phyloP scores from a whole-genome alignment of 371 early-diverging fungal genomes.

The Apophysomyces sp. region DNA sequence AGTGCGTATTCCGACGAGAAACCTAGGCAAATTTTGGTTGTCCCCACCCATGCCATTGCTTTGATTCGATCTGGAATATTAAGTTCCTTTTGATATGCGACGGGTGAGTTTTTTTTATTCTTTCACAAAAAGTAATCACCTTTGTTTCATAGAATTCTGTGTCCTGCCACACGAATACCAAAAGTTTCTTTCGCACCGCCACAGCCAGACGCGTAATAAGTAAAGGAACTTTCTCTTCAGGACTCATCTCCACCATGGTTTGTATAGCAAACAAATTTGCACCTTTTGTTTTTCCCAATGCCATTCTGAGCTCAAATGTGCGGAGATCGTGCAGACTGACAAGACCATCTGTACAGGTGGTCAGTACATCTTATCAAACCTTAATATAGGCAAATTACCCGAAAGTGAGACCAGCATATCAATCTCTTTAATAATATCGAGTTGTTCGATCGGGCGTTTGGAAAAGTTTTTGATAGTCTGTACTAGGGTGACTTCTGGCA shows the following conservation, averaged over 20 bases:
- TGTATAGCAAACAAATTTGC: constrained; percentile 75
- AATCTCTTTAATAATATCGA: constrained; percentile 78
- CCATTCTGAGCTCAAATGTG: constrained; percentile 66
- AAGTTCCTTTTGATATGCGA: constrained; percentile 45
- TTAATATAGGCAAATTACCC: constrained; percentile 33
- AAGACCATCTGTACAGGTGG: constrained; percentile 52
- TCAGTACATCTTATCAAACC: neutral
- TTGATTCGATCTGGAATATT: constrained; percentile 65
- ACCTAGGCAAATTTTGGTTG: constrained; percentile 65
- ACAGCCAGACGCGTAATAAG: constrained; percentile 78
- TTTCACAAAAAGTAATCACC: constrained; percentile 15
- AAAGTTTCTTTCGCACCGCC: constrained; percentile 65
- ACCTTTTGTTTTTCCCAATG: constrained; percentile 70
- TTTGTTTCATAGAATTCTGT: constrained; percentile 67
- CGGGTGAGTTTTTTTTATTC: neutral
- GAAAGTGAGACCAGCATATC: constrained; percentile 72
- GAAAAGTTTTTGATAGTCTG: constrained; percentile 74
- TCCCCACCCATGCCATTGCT: constrained; percentile 71
- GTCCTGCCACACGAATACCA: constrained; percentile 80
- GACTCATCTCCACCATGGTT: constrained; percentile 66
- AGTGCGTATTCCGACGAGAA: constrained; percentile 67
- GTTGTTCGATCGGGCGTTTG: constrained; percentile 70
- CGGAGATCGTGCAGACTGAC: constrained; percentile 78
- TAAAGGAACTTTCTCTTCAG: constrained; percentile 64
- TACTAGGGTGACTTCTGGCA: constrained; percentile 53